Evolutionary conservation across 495 filamentous ascomycete genomes (phyloP).

Genomic region (Penicillium coprophilum): DNA sequence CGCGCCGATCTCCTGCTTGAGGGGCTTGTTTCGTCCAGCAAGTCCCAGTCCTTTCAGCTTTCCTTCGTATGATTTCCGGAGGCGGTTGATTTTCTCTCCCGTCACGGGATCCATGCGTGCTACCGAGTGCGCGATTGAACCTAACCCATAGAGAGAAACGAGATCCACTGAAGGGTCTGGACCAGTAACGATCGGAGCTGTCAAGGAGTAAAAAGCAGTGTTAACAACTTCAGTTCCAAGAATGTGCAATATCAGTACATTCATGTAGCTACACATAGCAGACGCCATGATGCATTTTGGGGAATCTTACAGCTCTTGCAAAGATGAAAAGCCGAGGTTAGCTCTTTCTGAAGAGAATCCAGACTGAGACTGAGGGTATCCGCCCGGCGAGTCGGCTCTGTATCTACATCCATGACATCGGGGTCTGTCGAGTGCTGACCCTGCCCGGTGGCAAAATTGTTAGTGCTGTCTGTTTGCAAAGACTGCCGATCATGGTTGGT

Average conservation of each 20-base stretch:
- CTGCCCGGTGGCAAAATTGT: constrained; percentile 29
- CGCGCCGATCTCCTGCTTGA: constrained; percentile 48
- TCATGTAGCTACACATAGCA: constrained; percentile 28
- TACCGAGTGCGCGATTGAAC: constrained; percentile 60
- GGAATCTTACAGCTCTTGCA: constrained; percentile 53
- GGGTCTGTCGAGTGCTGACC: constrained; percentile 15
- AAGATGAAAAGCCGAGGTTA: constrained; percentile 50
- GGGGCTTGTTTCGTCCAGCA: constrained; percentile 61
- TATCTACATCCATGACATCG: constrained; percentile 46
- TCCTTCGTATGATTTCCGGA: constrained; percentile 73
- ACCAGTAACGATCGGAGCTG: constrained; percentile 46
- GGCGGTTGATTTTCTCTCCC: constrained; percentile 70
- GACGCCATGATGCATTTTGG: constrained; percentile 33
- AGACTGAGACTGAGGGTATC: constrained; percentile 32
- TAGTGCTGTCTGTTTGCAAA: constrained; percentile 14
- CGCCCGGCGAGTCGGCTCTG: constrained; percentile 17
- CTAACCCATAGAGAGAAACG: constrained; percentile 60
- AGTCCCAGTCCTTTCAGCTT: constrained; percentile 62
- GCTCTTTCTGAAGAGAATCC: constrained; percentile 48
- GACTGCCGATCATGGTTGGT: constrained; percentile 41
- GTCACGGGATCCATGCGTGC: constrained; percentile 62
- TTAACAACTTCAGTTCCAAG: constrained; percentile 45
- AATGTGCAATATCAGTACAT: constrained; percentile 27
- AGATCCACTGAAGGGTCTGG: constrained; percentile 65
- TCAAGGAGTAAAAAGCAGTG: constrained; percentile 34